phyloP scores from a whole-genome alignment of 2,329 filamentous ascomycete genomes.

The Calonectria pteridis region DNA sequence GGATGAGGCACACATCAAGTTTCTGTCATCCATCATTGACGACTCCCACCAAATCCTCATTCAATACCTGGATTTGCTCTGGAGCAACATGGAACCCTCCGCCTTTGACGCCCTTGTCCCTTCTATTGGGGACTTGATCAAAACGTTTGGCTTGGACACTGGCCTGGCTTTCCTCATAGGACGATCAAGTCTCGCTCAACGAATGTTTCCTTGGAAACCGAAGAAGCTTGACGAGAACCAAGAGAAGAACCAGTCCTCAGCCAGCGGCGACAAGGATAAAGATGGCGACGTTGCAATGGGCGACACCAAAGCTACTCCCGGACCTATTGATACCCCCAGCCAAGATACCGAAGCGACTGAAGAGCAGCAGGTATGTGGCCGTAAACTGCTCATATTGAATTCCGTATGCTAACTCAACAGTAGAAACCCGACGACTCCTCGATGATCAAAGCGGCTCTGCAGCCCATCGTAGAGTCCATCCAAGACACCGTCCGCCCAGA shows the following conservation, averaged over 20 bases:
- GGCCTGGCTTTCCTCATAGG: slow-evolving; percentile 88
- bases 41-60: slow-evolving; percentile 87
- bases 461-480: slow-evolving; percentile 79
- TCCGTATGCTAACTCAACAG: slow-evolving; percentile 41
- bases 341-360: slow-evolving; percentile 44
- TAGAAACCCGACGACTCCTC: slow-evolving; percentile 53
- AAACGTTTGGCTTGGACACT: slow-evolving; percentile 83
- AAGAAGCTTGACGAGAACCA: slow-evolving; percentile 49
- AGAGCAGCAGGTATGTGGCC: slow-evolving; percentile 51
- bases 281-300: slow-evolving; percentile 71
- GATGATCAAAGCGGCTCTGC: slow-evolving; percentile 60
- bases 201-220: slow-evolving; percentile 62
- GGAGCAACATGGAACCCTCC: slow-evolving; percentile 79
- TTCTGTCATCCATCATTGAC: slow-evolving; percentile 88
- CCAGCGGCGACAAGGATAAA: slow-evolving; percentile 54
- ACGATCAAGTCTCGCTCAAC: slow-evolving; percentile 78
- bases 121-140: slow-evolving; percentile 78
- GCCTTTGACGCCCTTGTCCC: slow-evolving; percentile 87
- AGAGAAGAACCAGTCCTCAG: slow-evolving; percentile 41
- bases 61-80: slow-evolving; percentile 91
- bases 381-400: slow-evolving; percentile 24
- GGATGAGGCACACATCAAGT: slow-evolving; percentile 85
- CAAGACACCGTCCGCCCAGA: slow-evolving; percentile 70
- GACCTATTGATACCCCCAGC: slow-evolving; percentile 42
- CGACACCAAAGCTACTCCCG: slow-evolving; percentile 49